Base-by-base conservation (phyloP, 768 basidiomycete species). In the Amanita brunnescens region DNA sequence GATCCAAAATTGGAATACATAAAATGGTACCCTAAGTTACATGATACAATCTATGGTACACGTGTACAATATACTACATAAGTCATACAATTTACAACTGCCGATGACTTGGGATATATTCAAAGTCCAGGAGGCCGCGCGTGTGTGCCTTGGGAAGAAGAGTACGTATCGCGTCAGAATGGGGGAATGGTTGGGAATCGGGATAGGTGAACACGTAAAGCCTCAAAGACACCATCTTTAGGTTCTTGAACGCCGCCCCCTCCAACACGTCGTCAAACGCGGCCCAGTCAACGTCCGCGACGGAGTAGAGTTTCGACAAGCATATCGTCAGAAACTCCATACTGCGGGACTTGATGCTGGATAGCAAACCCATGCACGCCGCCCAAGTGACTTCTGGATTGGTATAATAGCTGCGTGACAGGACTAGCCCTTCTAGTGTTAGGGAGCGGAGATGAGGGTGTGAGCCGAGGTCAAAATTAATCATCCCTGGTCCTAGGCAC, bases 371-470 rank as follows among this genome's bases (percentile, higher is more conserved):
- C 30, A 51, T 34, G 34, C 29, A 44, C 12, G 41, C 50, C 5
- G 30, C 23, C 41, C 41, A 43, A 10, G 30, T 35, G 3, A n/a
- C 13, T 20, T 51, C 24, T 0, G 40, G 37, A 24, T 21, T 37
- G 6, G 18, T 24, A 18, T 20, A 38, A 18, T 32, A 37, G 24
- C 37, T 37, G 37, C 37, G 39, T 10, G 29, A 41, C 20, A 34
- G 41, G 32, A 32, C n/a, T 12, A 44, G 20, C 14, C 34, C 50
- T 35, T 44, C 24, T 8, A 44, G 13, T 14, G 50, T 44, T 16
- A 51, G 42, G 14, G 50, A 51, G 14, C 50, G 50, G 13, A 51
- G 50, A 10, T 51, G 14, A 3, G 32, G 16, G 23, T 34, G 50
- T n/a, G 50, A 51, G 21, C 41, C 33, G 23, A 51, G 50, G 21